Percentiles rank a stretch among this genome's conserved stretches.
These are phyloP conservation scores for Fomitiporia mediterranea DNA, from an alignment of 1,284 basidiomycete genomes.

Conservation along the genomic window DNA sequence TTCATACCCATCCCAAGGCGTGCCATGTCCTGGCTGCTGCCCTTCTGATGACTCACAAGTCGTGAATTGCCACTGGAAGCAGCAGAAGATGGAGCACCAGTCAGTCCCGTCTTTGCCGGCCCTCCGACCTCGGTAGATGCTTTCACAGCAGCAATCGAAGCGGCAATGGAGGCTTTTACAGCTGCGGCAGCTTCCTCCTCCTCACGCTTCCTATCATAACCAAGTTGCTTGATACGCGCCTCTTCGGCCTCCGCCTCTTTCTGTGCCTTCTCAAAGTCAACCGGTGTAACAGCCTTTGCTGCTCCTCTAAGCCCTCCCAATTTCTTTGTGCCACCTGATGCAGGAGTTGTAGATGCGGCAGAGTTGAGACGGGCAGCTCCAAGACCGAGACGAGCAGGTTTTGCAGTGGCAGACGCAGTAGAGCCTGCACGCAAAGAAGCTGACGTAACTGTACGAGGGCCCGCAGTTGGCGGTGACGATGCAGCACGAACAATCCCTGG, in stretches of 20 bases:
- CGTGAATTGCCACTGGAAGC: neutral
- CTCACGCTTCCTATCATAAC: conserved; percentile 81
- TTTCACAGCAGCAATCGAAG: conserved; percentile 39
- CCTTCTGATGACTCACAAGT: conserved; percentile 31
- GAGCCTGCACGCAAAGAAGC: conserved; percentile 46
- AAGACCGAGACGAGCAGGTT: conserved; percentile 39
- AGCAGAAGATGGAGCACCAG: conserved; percentile 3
- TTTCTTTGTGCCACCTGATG: conserved; percentile 47
- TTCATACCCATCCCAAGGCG: conserved; percentile 78
- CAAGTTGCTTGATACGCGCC: conserved; percentile 82
- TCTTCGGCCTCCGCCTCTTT: conserved; percentile 84
- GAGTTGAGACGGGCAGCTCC: conserved; percentile 55
- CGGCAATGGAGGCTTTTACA: conserved; percentile 52
- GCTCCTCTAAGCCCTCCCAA: conserved; percentile 77
- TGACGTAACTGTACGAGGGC: conserved; percentile 64
- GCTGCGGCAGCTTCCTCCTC: conserved; percentile 52
- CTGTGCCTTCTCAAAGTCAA: conserved; percentile 92
- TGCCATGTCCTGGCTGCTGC: conserved; percentile 49
- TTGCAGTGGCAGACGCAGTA: conserved; percentile 29
- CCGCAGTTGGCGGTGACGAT: conserved; percentile 30
- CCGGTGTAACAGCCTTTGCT: conserved; percentile 69
- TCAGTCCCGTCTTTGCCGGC: conserved; percentile 19
- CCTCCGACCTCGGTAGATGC: conserved; percentile 29
- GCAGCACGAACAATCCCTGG: conserved; percentile 52
- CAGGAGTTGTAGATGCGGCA: conserved; percentile 29